Evolutionary conservation across 2,329 filamentous ascomycete species (phyloP), one percentile per base, ranked within the genome.

Genomic region (Juglanconis juglandina): DNA sequence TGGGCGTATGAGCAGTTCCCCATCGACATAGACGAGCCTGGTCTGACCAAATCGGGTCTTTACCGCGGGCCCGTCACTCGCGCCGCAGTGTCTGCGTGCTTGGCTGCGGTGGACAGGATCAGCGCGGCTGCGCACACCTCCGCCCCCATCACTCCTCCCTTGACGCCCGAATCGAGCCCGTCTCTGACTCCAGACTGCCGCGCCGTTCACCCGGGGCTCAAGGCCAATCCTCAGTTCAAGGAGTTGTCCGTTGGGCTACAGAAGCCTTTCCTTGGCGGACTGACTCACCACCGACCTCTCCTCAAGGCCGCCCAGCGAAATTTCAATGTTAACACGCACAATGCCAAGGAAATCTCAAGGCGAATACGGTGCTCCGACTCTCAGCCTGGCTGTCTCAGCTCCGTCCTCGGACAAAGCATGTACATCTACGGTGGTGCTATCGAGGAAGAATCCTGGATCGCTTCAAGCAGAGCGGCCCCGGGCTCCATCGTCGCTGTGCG

Each of bases 1-100:
- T 78, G 76, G 75, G 75, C 75, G 1, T 78, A 73, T 59, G 74
- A 78, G 42, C 75, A 77, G 60, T 77, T 77, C 62, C 64, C 69
- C 5, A 66, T 77, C 58, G 65, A 77, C 65, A 76, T 78, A 56
- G 74, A 77, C 61, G 72, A 75, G 37, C 64, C 68, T 5, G 66
- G 68, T 17, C 62, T 77, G 37, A 78, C 74, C 35, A 78, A 78
- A 57, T 76, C 75, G 1, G 72, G 70, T 33, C 65, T 78, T 3
- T 78, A 77, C 58, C 70, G 75, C 32, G 74, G 75, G 0, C 65
- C 70, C 1, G 69, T 77, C 55, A 76, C 74, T 1, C 69, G 71
- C 46, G 73, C 75, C 14, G 75, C 75, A 30, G 68, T 77, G 39
- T 66, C 67, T 13, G 75, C 75, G 4, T 73, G 71, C 2, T 58